Base-by-base conservation (phyloP, 1,284 basidiomycete species). In the Papiliotrema fonsecae region DNA sequence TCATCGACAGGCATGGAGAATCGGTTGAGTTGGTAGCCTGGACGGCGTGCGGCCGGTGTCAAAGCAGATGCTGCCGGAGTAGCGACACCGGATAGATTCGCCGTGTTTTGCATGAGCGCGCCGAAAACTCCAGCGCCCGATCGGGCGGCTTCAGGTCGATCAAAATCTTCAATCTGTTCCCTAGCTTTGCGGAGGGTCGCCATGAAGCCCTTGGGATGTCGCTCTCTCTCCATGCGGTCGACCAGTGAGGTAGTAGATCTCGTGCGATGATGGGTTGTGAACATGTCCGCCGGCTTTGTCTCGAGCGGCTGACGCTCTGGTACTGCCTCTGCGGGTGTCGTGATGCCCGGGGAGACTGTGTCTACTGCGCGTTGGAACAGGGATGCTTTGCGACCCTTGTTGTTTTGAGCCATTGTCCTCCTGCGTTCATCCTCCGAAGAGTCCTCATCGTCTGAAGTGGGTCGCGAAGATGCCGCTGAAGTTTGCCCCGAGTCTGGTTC, bases 121-220 rank as follows among this genome's bases (percentile, higher is more conserved):
- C 85, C 86, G 58, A 87, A 81, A 0, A 85, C 85, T 4, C 86
- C 86, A 0, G 78, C 86, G 6, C 76, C 79, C 50, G 75, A 81
- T 40, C 78, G 72, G 9, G 81, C 77, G 2, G 77, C 75, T 32
- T 79, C 73, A 4, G 81, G 84, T n/a, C 78, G 60, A 54, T 76
- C 69, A 21, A 54, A 24, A 31, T 61, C 59, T 44, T 56, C 54
- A 11, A 57, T 21, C 27, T 62, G 54, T 4, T 57, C 57, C 40
- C 55, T 58, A 2, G 56, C 50, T 14, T 55, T 42, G 27, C 50
- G 44, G 9, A 63, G 25, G 6, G 51, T 39, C n/a, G 44, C 46
- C 7, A 55, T 26, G 26, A 62, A 45, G 1, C 61, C 56, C 0
- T 53, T 55, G 11, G 22, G 24, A 4, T n/a, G 19, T 6, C 36